Percentiles rank a stretch among this genome's conserved stretches.
phyloP scores from a whole-genome alignment of 2,329 filamentous ascomycete genomes.

The Rhynchosporium graminicola region DNA sequence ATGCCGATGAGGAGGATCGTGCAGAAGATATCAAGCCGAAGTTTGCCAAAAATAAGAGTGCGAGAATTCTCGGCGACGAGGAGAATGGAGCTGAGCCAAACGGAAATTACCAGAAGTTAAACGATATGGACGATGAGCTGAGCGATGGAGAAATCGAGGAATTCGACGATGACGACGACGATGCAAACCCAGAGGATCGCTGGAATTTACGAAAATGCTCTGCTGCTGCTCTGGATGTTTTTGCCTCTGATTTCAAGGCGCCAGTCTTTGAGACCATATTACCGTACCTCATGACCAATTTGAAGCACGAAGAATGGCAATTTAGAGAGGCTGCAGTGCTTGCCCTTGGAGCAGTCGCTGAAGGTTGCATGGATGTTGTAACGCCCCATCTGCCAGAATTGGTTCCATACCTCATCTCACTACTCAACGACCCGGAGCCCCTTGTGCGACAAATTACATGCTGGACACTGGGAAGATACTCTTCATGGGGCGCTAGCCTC shows the following conservation, averaged over 20 bases:
- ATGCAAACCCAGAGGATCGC: conserved; percentile 80
- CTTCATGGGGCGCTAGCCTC: conserved; percentile 83
- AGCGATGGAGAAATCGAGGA: conserved; percentile 87
- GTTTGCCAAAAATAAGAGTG: conserved; percentile 72
- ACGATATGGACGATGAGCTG: conserved; percentile 58
- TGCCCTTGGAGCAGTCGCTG: conserved; percentile 89
- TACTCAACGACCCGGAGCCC: conserved; percentile 82
- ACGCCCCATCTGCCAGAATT: conserved; percentile 88
- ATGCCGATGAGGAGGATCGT: conserved; percentile 89
- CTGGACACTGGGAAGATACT: conserved; percentile 95
- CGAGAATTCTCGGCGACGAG: conserved; percentile 47
- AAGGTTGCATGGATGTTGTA: conserved; percentile 89
- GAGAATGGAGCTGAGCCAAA: conserved; percentile 54
- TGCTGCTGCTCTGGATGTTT: conserved; percentile 89
- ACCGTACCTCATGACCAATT: conserved; percentile 86
- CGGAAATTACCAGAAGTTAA: conserved; percentile 55
- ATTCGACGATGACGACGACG: conserved; percentile 66
- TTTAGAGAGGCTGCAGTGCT: conserved; percentile 92
- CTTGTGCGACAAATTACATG: conserved; percentile 96
- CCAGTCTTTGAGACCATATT: conserved; percentile 89
- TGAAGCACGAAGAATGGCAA: conserved; percentile 87
- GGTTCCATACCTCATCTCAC: conserved; percentile 83
- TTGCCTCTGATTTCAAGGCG: conserved; percentile 85
- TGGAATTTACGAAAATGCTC: conserved; percentile 98
- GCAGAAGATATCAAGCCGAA: conserved; percentile 88